These are phyloP conservation scores for Paramecium biaurelia DNA, from an alignment of 73 alveolate genomes.

Conservation along the genomic window DNA sequence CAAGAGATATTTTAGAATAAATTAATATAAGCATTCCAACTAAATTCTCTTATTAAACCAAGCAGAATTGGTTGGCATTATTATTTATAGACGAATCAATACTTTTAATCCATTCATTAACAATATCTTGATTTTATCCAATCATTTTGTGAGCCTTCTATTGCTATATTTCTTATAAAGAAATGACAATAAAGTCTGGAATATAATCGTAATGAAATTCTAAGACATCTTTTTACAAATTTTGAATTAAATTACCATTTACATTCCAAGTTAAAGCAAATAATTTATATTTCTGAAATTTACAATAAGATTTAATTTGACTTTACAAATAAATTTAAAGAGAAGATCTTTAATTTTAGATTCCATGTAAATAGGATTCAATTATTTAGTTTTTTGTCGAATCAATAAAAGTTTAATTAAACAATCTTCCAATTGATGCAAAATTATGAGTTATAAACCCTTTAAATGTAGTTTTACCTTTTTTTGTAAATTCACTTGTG, in stretches of 20 bases:
- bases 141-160: slow-evolving; percentile 26
- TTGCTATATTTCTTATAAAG: slow-evolving; percentile 50
- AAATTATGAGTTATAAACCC: slow-evolving; percentile 26
- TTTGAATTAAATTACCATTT: neutral
- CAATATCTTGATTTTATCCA: neutral
- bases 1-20: slow-evolving; percentile 68
- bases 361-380: neutral
- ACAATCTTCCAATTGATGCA: slow-evolving; percentile 46
- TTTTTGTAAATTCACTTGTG: slow-evolving; percentile 89
- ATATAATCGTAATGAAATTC: neutral
- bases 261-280: slow-evolving; percentile 36
- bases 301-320: neutral
- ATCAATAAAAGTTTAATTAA: slow-evolving; percentile 17
- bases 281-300: neutral
- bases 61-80: slow-evolving; percentile 62
- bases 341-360: neutral
- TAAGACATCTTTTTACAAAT: neutral
- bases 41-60: slow-evolving; percentile 62
- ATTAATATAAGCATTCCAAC: slow-evolving; percentile 77
- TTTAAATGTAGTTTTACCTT: slow-evolving; percentile 82
- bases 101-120: neutral
- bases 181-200: slow-evolving; percentile 39
- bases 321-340: neutral
- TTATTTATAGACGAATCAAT: neutral
- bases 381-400: neutral